Base-by-base conservation (phyloP, 2,329 filamentous ascomycete species). In the Lachnellula cervina region DNA sequence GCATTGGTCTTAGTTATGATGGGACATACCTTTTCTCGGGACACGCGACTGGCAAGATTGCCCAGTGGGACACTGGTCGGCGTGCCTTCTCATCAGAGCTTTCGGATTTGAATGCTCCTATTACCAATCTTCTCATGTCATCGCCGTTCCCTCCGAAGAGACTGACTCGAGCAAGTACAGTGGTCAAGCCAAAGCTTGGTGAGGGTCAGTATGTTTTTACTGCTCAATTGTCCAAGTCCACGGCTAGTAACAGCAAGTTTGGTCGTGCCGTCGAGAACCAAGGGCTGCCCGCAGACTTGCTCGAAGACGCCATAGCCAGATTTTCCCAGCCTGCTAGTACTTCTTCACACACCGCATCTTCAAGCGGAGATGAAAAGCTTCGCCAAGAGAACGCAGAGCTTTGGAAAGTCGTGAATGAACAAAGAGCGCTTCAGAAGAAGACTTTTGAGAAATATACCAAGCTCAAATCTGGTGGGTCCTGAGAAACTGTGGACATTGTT, bases 161-260 rank as follows among this genome's bases (percentile, higher is more conserved):
- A 60, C 65, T 68, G 60, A 79, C 78, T 17, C 79, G 82, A 62
- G 76, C 80, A 16, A 72, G 81, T 21, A 80, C 79, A 1, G 79
- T 97, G 23, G 79, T 93, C 58, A 97, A 96, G 74, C 93, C 93
- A n/a, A 85, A 84, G 59, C 80, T 87, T 58, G 83, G 80, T 49
- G 79, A 81, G 58, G 77, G 81, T 40, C 80, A 79, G 59, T 90
- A 92, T 68, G 80, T 79, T 4, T 77, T 90, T 58, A 85, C 79
- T 16, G 75, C 83, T 13, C 86, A 89, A 68, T 74, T 91, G n/a
- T 75, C 14, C 70, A 73, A 56, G 77, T 48, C 57, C 48, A 49
- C 58, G 17, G 48, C 47, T 17, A 48, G 43, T 17, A 58, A 49
- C 23, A 17, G 49, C 16, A 32, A 32, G 9, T 65, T 68, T 53